phyloP scores from a whole-genome alignment of 352 stramenopile genomes.

The Thraustotheca clavata region DNA sequence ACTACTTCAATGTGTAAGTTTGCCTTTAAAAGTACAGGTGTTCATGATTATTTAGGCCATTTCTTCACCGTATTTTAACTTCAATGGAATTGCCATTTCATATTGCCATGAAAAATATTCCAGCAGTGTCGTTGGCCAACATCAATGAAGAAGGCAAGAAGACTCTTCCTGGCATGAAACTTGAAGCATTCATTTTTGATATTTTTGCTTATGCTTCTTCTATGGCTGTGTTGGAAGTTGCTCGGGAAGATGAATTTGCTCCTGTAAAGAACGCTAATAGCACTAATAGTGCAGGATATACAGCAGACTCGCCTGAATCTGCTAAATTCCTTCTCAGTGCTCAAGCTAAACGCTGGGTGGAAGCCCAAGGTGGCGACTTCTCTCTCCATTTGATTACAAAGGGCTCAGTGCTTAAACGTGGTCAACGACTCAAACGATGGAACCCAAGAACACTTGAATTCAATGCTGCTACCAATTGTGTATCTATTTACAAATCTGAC shows the following conservation, averaged over 20 bases:
- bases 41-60: constrained; percentile 44
- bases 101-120: constrained; percentile 97
- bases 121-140: constrained; percentile 75
- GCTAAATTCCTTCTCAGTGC: constrained; percentile 57
- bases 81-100: constrained; percentile 87
- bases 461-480: constrained; percentile 10
- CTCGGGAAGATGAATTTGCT: constrained; percentile 88
- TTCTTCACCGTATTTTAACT: constrained; percentile 68
- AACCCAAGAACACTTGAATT: constrained; percentile 9
- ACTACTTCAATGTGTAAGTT: constrained; percentile 92
- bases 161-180: constrained; percentile 90
- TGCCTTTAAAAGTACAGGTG: neutral
- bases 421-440: constrained; percentile 18
- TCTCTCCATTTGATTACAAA: constrained; percentile 16
- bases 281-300: constrained; percentile 29
- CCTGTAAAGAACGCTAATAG: constrained; percentile 85
- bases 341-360: constrained; percentile 56
- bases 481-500: constrained; percentile 15
- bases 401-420: constrained; percentile 9
- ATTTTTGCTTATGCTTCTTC: constrained; percentile 91
- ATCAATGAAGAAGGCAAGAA: constrained; percentile 37
- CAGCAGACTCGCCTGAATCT: constrained; percentile 79
- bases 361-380: constrained; percentile 22
- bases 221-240: constrained; percentile 93
- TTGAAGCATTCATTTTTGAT: constrained; percentile 99